Conservation (phyloP, 2,329 filamentous ascomycete species). For the Endoconidiophora polonica region DNA sequence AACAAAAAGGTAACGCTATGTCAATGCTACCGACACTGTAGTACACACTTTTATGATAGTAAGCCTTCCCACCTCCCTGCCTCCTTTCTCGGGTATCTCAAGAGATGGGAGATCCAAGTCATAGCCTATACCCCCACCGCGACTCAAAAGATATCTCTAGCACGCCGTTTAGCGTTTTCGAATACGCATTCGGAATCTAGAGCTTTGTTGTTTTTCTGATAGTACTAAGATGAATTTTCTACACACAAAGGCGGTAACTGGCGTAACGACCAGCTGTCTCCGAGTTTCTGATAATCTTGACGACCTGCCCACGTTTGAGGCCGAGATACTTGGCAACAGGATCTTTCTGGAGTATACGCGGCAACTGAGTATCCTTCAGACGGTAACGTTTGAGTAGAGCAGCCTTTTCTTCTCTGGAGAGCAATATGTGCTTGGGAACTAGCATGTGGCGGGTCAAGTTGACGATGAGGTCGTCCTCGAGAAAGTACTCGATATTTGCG, state of each 20-base stretch:
- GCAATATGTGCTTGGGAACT: conserved; percentile 80
- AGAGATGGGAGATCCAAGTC: no score
- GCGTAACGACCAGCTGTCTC: conserved; percentile 95
- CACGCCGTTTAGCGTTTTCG: no score
- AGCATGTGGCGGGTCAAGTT: conserved; percentile 98
- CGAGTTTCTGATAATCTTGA: conserved; percentile 92
- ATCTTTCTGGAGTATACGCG: conserved; percentile 78
- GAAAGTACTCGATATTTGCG: conserved; percentile 82
- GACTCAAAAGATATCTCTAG: no score
- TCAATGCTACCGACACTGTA: conserved; percentile 2
- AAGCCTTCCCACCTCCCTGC: neutral
- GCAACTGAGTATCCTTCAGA: conserved; percentile 92
- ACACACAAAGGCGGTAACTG: conserved; percentile 66
- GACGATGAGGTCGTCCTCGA: conserved; percentile 87
- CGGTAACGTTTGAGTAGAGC: conserved; percentile 78
- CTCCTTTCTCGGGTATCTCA: neutral
- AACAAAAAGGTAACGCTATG: conserved; percentile 8
- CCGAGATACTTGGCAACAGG: conserved; percentile 87
- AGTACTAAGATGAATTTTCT: conserved; percentile 9
- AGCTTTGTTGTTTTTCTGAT: neutral
- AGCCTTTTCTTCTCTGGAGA: conserved; percentile 78
- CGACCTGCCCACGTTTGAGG: conserved; percentile 77
- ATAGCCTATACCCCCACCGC: no score
- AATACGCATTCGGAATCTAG: no score
- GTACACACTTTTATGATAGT: neutral